Evolutionary conservation across 306 rosid species (phyloP).

Genomic region (Begonia peltatifolia): DNA sequence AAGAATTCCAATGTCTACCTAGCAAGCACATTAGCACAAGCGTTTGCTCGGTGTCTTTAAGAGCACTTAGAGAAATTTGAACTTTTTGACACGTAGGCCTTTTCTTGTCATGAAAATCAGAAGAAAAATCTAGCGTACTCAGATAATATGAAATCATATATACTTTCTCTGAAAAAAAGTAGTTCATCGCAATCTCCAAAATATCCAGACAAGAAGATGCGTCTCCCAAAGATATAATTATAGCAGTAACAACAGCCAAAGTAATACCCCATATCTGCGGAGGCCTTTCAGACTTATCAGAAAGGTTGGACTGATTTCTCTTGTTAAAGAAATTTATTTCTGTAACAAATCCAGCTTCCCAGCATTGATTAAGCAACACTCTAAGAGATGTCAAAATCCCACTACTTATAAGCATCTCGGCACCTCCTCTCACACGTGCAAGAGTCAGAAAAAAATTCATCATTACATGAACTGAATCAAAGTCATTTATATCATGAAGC

Average conservation of each 20-base stretch:
- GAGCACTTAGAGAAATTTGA: conserved; percentile 40
- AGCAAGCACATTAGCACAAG: conserved; percentile 75
- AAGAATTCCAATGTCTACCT: conserved; percentile 66
- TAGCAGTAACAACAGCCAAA: conserved; percentile 74
- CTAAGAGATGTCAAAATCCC: conserved; percentile 68
- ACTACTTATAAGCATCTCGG: conserved; percentile 62
- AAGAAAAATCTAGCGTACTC: conserved; percentile 59
- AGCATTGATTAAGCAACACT: conserved; percentile 40
- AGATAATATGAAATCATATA: conserved; percentile 51
- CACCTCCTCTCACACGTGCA: conserved; percentile 75
- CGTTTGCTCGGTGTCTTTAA: conserved; percentile 75
- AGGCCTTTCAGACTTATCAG: conserved; percentile 37
- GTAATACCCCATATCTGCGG: conserved; percentile 79
- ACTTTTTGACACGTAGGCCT: conserved; percentile 56
- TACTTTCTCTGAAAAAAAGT: conserved; percentile 68
- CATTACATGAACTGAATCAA: conserved; percentile 36
- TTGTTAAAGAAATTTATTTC: conserved; percentile 17
- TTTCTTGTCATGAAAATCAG: conserved; percentile 68
- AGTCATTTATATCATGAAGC: conserved; percentile 49
- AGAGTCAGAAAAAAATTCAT: conserved; percentile 81
- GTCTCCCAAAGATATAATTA: conserved; percentile 79
- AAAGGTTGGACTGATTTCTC: conserved; percentile 18
- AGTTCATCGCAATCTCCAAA: conserved; percentile 60
- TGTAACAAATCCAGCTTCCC: conserved; percentile 25
- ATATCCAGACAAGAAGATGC: conserved; percentile 49